These are phyloP conservation scores for Sporobolomyces pararoseus DNA, from an alignment of 768 basidiomycete species.

Conservation along the genomic window DNA sequence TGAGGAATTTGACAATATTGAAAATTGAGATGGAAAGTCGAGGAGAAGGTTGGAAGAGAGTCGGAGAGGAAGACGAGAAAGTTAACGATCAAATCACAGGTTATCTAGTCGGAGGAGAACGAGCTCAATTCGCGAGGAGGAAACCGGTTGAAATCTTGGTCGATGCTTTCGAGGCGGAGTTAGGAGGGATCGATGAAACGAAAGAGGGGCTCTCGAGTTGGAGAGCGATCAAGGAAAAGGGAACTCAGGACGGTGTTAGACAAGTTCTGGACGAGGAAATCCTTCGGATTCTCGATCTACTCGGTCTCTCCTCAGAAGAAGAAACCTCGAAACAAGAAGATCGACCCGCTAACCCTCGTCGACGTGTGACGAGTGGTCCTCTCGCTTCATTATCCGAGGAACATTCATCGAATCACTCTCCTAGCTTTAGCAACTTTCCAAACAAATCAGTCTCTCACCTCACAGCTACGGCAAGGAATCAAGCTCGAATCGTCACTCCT, in stretches of 20 bases:
- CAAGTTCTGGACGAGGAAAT: constrained; percentile 27
- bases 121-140: neutral
- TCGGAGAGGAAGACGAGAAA: neutral
- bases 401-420: neutral
- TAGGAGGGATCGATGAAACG: neutral
- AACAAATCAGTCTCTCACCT: constrained; percentile 19
- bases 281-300: constrained; percentile 16
- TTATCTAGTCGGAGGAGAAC: neutral
- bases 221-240: neutral
- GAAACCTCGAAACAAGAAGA: neutral
- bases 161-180: constrained; percentile 14
- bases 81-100: constrained; percentile 38
- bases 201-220: no score
- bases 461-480: neutral
- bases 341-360: neutral
- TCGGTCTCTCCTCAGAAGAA: constrained; percentile 16
- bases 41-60: constrained; percentile 16
- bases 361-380: neutral
- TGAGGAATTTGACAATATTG: constrained; percentile 13
- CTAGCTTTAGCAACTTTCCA: constrained; percentile 4
- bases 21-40: constrained; percentile 21
- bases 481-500: constrained; percentile 9
- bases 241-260: neutral
- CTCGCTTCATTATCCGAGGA: constrained; percentile 3
- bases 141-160: constrained; percentile 18